Evolutionary conservation across 148 eudicot genomes (phyloP).

Genomic region (Fagopyrum tataricum): DNA sequence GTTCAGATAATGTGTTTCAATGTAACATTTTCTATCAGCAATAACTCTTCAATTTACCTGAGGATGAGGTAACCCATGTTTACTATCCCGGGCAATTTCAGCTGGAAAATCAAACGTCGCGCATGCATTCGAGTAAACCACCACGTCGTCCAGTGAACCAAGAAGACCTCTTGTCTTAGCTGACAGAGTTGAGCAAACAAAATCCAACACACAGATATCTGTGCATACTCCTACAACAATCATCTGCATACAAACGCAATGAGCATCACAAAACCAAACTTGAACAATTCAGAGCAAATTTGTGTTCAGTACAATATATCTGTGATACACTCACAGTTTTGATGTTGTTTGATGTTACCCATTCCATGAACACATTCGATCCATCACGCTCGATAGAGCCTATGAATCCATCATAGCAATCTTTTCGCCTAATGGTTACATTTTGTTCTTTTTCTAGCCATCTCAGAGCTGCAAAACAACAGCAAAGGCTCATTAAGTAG

Average conservation of each 20-base stretch:
- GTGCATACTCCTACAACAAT: slow-evolving; percentile 38
- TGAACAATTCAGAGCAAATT: neutral
- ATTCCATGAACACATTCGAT: slow-evolving; percentile 29
- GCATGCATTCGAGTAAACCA: slow-evolving; percentile 30
- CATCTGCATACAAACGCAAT: slow-evolving; percentile 13
- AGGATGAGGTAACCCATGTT: slow-evolving; percentile 31
- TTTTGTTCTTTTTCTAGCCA: slow-evolving; percentile 35
- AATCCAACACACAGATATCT: slow-evolving; percentile 38
- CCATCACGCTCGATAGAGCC: slow-evolving; percentile 36
- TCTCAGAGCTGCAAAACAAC: slow-evolving; percentile 24
- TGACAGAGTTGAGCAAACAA: slow-evolving; percentile 32
- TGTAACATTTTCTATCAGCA: neutral
- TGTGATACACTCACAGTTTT: slow-evolving; percentile 20
- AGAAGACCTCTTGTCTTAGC: slow-evolving; percentile 31
- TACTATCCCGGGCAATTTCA: slow-evolving; percentile 21
- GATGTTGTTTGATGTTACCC: slow-evolving; percentile 28
- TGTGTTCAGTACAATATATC: neutral
- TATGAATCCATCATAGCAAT: slow-evolving; percentile 35
- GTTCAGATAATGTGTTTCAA: neutral
- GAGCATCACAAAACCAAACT: neutral
- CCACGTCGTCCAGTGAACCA: slow-evolving; percentile 28
- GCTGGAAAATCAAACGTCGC: slow-evolving; percentile 36
- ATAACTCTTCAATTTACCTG: slow-evolving; percentile 20
- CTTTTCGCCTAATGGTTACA: slow-evolving; percentile 29
- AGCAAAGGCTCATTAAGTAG: neutral